phyloP scores from a whole-genome alignment of 2,329 filamentous ascomycete genomes.

The Colletotrichum lentis region DNA sequence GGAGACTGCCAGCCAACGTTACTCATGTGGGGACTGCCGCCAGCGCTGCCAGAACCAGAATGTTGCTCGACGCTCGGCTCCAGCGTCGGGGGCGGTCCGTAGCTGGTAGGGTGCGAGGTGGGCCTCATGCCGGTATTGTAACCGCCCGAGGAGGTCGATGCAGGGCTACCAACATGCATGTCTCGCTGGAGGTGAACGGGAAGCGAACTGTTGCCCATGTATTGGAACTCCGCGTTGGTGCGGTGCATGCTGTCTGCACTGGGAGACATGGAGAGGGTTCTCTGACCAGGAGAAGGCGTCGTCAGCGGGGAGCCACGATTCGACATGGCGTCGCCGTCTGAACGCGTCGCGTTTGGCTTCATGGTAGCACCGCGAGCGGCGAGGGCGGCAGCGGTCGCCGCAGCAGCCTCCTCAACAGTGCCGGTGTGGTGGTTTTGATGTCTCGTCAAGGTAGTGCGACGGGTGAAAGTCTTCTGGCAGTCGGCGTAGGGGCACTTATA shows the following conservation, averaged over 20 bases:
- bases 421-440: slow-evolving; percentile 97
- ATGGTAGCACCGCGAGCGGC: slow-evolving; percentile 60
- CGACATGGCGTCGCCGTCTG: slow-evolving; percentile 75
- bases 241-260: slow-evolving; percentile 74
- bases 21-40: slow-evolving; percentile 85
- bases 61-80: slow-evolving; percentile 86
- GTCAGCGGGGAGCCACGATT: slow-evolving; percentile 77
- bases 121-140: slow-evolving; percentile 68
- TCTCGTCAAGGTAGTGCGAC: slow-evolving; percentile 90
- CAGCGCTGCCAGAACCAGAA: slow-evolving; percentile 71
- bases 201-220: slow-evolving; percentile 80
- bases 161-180: slow-evolving; percentile 74
- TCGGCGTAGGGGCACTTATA: slow-evolving; percentile 98
- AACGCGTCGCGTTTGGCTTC: slow-evolving; percentile 61
- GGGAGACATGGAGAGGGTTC: slow-evolving; percentile 81
- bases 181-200: slow-evolving; percentile 83
- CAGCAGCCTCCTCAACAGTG: slow-evolving; percentile 91
- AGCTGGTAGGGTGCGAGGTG: slow-evolving; percentile 85
- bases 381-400: slow-evolving; percentile 85
- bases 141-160: slow-evolving; percentile 70
- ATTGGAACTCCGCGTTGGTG: slow-evolving; percentile 70
- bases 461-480: slow-evolving; percentile 98
- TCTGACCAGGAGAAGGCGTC: slow-evolving; percentile 84
- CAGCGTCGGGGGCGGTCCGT: slow-evolving; percentile 83
- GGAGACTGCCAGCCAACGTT: slow-evolving; percentile 88